Evolutionary conservation across 495 filamentous ascomycete genomes (phyloP).

Genomic region (Penicillium tannophilum): DNA sequence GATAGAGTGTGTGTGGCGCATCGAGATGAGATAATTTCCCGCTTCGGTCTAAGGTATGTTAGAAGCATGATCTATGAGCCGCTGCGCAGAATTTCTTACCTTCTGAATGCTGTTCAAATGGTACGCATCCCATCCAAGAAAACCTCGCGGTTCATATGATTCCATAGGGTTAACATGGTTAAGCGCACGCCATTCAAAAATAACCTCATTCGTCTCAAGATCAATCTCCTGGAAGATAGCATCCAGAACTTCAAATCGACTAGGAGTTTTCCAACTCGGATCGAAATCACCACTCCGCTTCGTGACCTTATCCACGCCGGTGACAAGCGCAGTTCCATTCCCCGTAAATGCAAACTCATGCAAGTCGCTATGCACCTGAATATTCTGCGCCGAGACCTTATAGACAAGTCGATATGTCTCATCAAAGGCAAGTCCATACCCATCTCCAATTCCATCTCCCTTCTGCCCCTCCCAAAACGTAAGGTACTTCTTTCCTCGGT

Average conservation of each 20-base stretch:
- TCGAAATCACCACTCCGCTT: slow-evolving; percentile 3
- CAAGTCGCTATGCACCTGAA: slow-evolving; percentile 23
- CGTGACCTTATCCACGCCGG: slow-evolving; percentile 39
- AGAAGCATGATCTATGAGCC: background rate
- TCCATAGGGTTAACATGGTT: slow-evolving; percentile 28
- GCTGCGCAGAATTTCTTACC: slow-evolving; percentile 3
- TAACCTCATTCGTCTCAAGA: slow-evolving; percentile 34
- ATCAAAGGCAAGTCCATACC: slow-evolving; percentile 25
- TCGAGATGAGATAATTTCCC: slow-evolving; percentile 56
- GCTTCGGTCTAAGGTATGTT: slow-evolving; percentile 15
- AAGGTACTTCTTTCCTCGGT: slow-evolving; percentile 19
- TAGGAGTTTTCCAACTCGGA: background rate
- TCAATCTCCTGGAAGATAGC: slow-evolving; percentile 48
- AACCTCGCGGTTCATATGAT: slow-evolving; percentile 8
- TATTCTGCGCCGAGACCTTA: slow-evolving; percentile 23
- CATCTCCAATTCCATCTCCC: slow-evolving; percentile 23
- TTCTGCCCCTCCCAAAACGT: slow-evolving; percentile 27
- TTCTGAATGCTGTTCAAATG: slow-evolving; percentile 32
- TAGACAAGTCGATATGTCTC: slow-evolving; percentile 23
- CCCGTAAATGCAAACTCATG: slow-evolving; percentile 43
- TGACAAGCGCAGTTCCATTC: slow-evolving; percentile 47
- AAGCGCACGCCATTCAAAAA: slow-evolving; percentile 35
- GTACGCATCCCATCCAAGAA: slow-evolving; percentile 29
- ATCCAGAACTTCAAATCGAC: slow-evolving; percentile 31
- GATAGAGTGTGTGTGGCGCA: slow-evolving; percentile 50